Base-by-base conservation (phyloP, 805 yeast genomes). In the Metschnikowia bowlesiae region DNA sequence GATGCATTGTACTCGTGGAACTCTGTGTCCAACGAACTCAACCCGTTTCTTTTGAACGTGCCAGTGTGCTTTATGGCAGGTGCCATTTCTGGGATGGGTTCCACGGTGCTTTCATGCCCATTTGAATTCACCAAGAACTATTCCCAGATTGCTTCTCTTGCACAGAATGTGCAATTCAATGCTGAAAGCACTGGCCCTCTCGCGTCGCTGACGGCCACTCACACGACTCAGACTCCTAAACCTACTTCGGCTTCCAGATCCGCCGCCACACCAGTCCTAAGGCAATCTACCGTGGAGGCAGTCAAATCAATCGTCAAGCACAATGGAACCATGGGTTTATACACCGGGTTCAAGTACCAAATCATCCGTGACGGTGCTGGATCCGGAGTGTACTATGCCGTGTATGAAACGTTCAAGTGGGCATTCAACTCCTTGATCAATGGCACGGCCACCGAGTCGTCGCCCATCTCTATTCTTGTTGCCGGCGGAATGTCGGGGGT, bases 401-500 rank as follows among this genome's bases (percentile, higher is more conserved):
- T 83, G 1, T 89, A 89, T 67, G 96, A 89, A 63, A 79, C 89
- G 1, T 73, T 82, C 52, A 89, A 89, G 63, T 72, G 70, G 78
- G 38, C 70, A 61, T 56, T 73, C 79, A 59, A 69, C 50, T 54
- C 53, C 6, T 29, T 66, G 30, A 48, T 61, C 42, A 54, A 59
- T 11, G 55, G 54, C 16, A 48, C 47, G 28, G 54, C 59, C 11
- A 13, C 51, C 4, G 31, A 52, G 33, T 54, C 66, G 26, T 75
- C 64, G 49, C 72, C 63, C 48, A 57, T 60, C 13, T 60, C 69
- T 46, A 72, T 59, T 50, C 68, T 57, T 46, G 48, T 83, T 2
- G 86, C 92, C 0, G 96, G 95, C n/a, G 96, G 89, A 0, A 54
- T 83, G 26, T 81, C 94, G 4, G 96, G 96, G 2, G 78, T 84